Conservation (phyloP, 306 rosid genomes). For the Parietaria judaica region DNA sequence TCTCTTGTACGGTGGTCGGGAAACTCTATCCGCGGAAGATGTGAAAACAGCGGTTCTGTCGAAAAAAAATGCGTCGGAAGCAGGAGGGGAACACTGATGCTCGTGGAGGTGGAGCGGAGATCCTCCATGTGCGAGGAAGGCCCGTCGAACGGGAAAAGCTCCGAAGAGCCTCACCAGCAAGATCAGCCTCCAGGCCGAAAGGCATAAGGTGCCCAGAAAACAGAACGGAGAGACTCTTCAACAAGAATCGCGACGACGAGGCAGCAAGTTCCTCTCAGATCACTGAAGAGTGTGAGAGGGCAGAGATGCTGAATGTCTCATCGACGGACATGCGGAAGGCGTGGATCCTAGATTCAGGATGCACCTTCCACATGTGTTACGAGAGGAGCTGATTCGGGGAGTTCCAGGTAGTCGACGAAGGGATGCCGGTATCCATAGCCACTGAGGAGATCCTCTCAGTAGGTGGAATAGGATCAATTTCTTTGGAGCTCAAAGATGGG, state of each 20-base stretch:
- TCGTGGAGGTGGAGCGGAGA: background rate
- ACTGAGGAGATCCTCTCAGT: background rate
- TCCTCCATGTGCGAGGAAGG: background rate
- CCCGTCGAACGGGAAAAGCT: background rate
- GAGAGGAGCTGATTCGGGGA: background rate
- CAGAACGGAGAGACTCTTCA: background rate
- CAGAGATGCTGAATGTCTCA: background rate
- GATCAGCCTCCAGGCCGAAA: background rate
- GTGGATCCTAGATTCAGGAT: background rate
- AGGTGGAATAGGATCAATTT: background rate
- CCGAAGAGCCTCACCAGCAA: no score
- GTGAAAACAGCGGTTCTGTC: background rate
- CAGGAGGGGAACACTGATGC: background rate
- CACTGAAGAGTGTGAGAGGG: background rate
- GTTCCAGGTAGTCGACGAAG: background rate
- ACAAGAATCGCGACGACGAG: no score
- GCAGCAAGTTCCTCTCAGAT: no score
- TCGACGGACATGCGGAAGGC: background rate
- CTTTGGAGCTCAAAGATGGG: background rate
- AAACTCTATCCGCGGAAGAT: background rate
- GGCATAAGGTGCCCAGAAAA: background rate
- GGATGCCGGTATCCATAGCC: background rate
- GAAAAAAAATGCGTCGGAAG: background rate
- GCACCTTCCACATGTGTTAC: background rate
- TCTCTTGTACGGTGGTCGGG: background rate